phyloP scores from a whole-genome alignment of 768 basidiomycete species.

The Xerocomus brunneocitrinus region DNA sequence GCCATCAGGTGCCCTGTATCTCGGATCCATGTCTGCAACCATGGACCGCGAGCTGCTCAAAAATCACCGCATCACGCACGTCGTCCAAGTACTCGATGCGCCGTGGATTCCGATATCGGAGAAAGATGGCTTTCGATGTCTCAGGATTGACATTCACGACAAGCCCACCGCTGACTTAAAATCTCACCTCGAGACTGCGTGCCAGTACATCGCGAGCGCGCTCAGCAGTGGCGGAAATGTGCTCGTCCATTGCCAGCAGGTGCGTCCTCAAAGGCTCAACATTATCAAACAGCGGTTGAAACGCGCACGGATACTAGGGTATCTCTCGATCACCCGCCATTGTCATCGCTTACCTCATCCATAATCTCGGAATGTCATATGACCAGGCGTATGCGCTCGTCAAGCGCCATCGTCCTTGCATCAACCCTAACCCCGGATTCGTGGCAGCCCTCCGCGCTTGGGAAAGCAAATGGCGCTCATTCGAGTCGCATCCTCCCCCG shows the following conservation, averaged over 20 bases:
- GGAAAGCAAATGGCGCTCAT: conserved; percentile 39
- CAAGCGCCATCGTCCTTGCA: conserved; percentile 62
- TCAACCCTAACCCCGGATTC: conserved; percentile 78
- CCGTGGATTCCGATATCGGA: conserved; percentile 54
- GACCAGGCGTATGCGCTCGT: conserved; percentile 59
- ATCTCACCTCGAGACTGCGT: conserved; percentile 65
- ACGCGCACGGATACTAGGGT: conserved; percentile 41
- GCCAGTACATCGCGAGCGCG: conserved; percentile 59
- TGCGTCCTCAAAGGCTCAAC: conserved; percentile 27
- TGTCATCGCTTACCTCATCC: conserved; percentile 79
- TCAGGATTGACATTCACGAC: conserved; percentile 68
- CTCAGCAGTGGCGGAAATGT: conserved; percentile 60
- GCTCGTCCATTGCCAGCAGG: conserved; percentile 81
- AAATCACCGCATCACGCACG: conserved; percentile 47
- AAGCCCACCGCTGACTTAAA: conserved; percentile 55
- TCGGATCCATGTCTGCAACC: conserved; percentile 61
- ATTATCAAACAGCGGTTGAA: conserved; percentile 1
- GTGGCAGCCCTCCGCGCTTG: conserved; percentile 55
- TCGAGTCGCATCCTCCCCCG: conserved; percentile 8
- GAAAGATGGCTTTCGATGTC: conserved; percentile 46
- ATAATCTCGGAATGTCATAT: conserved; percentile 67
- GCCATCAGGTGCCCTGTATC: conserved; percentile 53
- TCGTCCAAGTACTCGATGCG: conserved; percentile 65
- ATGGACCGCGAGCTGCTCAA: conserved; percentile 52
- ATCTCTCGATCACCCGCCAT: conserved; percentile 74